A percentile compares a stretch with the other conserved stretches of the same genome.
phyloP scores from a whole-genome alignment of 768 basidiomycete genomes.

The Auricularia cornea region DNA sequence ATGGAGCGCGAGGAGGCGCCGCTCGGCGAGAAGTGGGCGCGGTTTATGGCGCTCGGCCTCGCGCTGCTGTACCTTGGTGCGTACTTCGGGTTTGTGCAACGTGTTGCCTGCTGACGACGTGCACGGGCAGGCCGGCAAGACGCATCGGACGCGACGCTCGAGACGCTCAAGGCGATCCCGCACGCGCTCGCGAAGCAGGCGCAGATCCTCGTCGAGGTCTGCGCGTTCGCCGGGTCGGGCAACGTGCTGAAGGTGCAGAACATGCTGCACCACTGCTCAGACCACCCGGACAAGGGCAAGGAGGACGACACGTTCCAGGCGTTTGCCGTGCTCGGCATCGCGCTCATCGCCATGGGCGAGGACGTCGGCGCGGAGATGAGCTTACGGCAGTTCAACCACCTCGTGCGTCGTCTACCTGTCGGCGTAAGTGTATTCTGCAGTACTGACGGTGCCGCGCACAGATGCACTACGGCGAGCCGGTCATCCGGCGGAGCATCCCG shows the following conservation, averaged over 20 bases:
- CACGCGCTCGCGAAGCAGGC: constrained; percentile 88
- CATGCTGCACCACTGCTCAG: constrained; percentile 89
- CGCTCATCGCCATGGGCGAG: constrained; percentile 95
- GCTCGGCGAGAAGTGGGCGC: constrained; percentile 88
- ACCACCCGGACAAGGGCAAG: constrained; percentile 65
- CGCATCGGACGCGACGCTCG: constrained; percentile 85
- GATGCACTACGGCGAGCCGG: constrained; percentile 98
- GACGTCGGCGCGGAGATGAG: constrained; percentile 97
- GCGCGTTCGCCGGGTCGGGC: constrained; percentile 90
- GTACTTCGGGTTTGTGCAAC: constrained; percentile 34
- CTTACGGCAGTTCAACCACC: constrained; percentile 93
- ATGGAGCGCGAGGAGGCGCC: constrained; percentile 75
- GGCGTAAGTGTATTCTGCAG: background rate
- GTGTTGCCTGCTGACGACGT: constrained; percentile 30
- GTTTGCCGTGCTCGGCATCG: constrained; percentile 88
- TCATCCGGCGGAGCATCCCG: constrained; percentile 86
- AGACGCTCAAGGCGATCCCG: constrained; percentile 86
- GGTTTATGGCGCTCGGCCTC: constrained; percentile 83
- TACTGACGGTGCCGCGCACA: constrained; percentile 25
- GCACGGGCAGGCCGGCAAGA: constrained; percentile 57
- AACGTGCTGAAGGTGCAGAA: constrained; percentile 90
- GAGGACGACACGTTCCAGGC: constrained; percentile 79
- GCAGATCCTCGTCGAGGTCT: constrained; percentile 86
- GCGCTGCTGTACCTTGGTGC: constrained; percentile 75
- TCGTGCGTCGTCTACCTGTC: constrained; percentile 43